phyloP scores from a whole-genome alignment of 2,329 filamentous ascomycete species.

The Talaromyces atroroseus region DNA sequence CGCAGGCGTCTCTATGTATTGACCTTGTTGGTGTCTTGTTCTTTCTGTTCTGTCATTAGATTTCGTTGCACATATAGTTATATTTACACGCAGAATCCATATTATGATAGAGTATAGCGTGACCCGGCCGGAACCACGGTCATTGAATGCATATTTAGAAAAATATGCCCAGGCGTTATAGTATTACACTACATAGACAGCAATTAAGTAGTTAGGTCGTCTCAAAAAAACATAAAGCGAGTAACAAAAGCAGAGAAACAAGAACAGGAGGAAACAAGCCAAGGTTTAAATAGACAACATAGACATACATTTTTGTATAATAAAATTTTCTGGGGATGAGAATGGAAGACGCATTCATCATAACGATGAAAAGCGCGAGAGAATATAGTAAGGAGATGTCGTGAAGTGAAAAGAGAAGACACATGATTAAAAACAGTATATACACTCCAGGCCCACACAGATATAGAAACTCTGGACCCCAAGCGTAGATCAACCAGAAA shows the following conservation, averaged over 20 bases:
- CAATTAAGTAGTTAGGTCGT: background rate
- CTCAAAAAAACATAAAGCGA: background rate
- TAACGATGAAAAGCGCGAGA: background rate
- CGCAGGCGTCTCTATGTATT: too few species aligned
- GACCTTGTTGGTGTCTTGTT: background rate
- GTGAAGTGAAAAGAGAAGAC: background rate
- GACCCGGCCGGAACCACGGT: background rate
- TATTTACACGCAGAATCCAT: background rate
- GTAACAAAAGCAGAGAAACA: background rate
- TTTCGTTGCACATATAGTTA: background rate
- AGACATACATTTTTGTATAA: background rate
- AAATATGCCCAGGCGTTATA: background rate
- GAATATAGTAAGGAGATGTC: background rate
- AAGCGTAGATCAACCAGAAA: constrained; percentile 7
- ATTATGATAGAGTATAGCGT: background rate
- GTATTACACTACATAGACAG: constrained; percentile 5
- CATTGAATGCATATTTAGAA: background rate
- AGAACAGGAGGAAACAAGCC: background rate
- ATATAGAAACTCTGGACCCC: background rate
- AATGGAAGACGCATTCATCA: background rate
- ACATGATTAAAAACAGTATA: constrained; percentile 11
- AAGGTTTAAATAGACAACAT: background rate
- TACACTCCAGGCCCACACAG: constrained; percentile 6
- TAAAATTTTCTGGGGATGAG: background rate
- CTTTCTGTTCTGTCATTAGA: background rate